phyloP scores from a whole-genome alignment of 129 eudicot genomes.

The Helianthus tuberosus region DNA sequence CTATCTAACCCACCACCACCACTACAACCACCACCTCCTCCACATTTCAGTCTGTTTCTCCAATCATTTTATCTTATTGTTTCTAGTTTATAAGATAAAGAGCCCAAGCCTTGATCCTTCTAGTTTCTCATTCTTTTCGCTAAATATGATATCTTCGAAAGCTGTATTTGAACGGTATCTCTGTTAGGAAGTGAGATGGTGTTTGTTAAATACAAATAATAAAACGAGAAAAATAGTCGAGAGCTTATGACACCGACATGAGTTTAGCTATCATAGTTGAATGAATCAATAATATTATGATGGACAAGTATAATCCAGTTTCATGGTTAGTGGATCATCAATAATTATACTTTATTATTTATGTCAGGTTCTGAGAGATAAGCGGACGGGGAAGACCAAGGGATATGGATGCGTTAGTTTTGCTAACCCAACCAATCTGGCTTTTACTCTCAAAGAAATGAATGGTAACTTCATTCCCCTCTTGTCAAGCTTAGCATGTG shows the following conservation, averaged over 20 bases:
- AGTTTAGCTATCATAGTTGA: background rate
- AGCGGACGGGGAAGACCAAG: conserved; percentile 88
- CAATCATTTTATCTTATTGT: background rate
- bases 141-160: background rate
- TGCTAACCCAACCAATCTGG: conserved; percentile 73
- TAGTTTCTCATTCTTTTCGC: background rate
- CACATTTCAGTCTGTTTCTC: background rate
- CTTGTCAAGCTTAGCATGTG: background rate
- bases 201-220: too few relatives aligned
- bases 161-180: too few relatives aligned
- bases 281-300: background rate
- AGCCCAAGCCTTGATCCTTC: too few relatives aligned
- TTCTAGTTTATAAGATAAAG: background rate
- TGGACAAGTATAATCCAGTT: background rate
- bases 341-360: background rate
- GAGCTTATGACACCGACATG: too few relatives aligned
- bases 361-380: conserved; percentile 79
- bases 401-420: conserved; percentile 94
- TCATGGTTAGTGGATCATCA: conserved; percentile 13
- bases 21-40: too few relatives aligned
- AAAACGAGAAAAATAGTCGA: too few relatives aligned
- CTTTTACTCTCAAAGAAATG: conserved; percentile 87
- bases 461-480: conserved; percentile 54
- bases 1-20: too few relatives aligned
- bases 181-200: too few relatives aligned